Conservation (phyloP, 768 basidiomycete species). For the Hydnomerulius pinastri region DNA sequence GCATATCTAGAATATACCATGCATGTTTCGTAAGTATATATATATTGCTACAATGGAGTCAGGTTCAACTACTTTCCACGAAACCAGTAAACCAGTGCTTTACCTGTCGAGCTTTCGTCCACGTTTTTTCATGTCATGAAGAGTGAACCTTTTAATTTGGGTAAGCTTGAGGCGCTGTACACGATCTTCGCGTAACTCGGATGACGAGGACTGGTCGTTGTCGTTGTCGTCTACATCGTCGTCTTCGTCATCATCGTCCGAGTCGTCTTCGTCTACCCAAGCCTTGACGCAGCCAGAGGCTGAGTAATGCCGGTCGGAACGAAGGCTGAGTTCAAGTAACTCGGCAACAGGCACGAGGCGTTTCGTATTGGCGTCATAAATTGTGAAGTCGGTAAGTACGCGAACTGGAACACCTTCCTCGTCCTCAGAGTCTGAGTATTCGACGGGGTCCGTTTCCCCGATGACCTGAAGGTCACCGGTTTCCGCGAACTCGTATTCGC, state of each 20-base stretch:
- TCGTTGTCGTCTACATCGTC: conserved; percentile 25
- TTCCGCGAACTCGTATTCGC: conserved; percentile 40
- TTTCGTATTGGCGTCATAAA: conserved; percentile 45
- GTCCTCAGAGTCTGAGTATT: conserved; percentile 25
- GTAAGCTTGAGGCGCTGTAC: conserved; percentile 41
- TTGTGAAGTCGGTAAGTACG: conserved; percentile 50
- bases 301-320: conserved; percentile 28
- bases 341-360: conserved; percentile 43
- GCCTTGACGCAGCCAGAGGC: conserved; percentile 42
- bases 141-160: conserved; percentile 46
- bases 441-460: conserved; percentile 40
- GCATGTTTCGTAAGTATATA: conserved; percentile 62
- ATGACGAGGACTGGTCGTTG: background rate
- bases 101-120: conserved; percentile 46
- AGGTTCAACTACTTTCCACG: conserved; percentile 10
- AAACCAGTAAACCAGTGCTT: background rate
- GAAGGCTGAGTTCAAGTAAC: conserved; percentile 36
- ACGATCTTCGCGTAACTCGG: background rate
- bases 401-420: conserved; percentile 56
- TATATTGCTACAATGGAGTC: conserved; percentile 50
- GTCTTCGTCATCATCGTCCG: conserved; percentile 23
- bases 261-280: conserved; percentile 36
- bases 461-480: conserved; percentile 42
- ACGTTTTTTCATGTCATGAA: conserved; percentile 40
- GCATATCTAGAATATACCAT: conserved; percentile 68